phyloP scores from a whole-genome alignment of 345 rosid genomes.

The Linum tenue region DNA sequence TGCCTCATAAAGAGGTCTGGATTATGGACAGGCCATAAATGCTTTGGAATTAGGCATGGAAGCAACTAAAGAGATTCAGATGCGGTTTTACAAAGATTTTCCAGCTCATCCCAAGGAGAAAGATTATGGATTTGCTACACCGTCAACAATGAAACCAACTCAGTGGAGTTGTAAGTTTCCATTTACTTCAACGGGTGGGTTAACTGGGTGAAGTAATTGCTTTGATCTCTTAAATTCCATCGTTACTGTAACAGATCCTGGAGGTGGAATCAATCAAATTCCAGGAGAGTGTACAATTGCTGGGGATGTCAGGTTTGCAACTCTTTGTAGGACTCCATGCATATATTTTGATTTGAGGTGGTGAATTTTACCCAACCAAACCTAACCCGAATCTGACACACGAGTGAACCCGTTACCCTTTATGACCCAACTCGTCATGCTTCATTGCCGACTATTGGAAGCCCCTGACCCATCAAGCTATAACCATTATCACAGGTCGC shows the following conservation, averaged over 20 bases:
- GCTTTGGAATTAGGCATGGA: constrained; percentile 88
- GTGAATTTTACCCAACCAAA: too few relatives aligned
- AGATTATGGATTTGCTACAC: constrained; percentile 83
- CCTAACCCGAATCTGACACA: too few relatives aligned
- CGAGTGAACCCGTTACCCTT: too few relatives aligned
- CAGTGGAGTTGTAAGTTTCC: constrained; percentile 79
- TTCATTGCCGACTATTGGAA: too few relatives aligned
- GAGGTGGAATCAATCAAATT: constrained; percentile 97
- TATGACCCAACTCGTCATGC: too few relatives aligned
- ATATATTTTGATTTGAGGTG: too few relatives aligned
- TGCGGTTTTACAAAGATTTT: constrained; percentile 74
- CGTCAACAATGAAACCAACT: constrained; percentile 98
- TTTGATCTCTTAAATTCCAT: constrained; percentile 16
- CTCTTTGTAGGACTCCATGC: background rate
- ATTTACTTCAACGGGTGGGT: constrained; percentile 3
- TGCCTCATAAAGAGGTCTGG: background rate
- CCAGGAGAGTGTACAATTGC: constrained; percentile 76
- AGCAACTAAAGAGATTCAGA: constrained; percentile 68
- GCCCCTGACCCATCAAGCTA: too few relatives aligned
- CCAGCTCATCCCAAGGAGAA: constrained; percentile 76
- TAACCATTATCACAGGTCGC: too few relatives aligned
- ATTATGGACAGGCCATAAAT: constrained; percentile 70
- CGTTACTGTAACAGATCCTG: constrained; percentile 55
- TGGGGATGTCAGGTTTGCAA: constrained; percentile 83
- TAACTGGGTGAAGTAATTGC: constrained; percentile 4